These are phyloP conservation scores for Nitzschia putrida DNA, from an alignment of 108 stramenopile species.

Conservation along the genomic window DNA sequence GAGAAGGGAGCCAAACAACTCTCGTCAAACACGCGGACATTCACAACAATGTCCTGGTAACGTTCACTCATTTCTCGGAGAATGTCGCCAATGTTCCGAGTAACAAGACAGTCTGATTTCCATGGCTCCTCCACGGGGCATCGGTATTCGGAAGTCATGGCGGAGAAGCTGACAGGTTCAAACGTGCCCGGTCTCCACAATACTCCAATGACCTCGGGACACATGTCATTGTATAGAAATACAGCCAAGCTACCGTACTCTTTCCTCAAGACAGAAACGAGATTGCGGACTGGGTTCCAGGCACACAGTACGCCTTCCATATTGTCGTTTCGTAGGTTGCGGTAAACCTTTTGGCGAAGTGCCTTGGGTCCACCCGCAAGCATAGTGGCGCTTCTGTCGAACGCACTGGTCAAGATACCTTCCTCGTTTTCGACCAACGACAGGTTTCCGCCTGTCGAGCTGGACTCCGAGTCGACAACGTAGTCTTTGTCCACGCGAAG, in stretches of 20 bases:
- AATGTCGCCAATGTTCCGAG: constrained; percentile 64
- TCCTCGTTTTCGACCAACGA: constrained; percentile 2
- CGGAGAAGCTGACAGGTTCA: constrained; percentile 58
- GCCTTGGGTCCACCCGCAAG: constrained; percentile 61
- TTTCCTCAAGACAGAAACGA: constrained; percentile 53
- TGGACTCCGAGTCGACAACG: constrained; percentile 63
- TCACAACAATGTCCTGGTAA: constrained; percentile 48
- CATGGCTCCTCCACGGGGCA: constrained; percentile 57
- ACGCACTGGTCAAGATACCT: constrained; percentile 47
- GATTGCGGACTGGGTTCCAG: constrained; percentile 69
- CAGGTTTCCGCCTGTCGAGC: constrained; percentile 55
- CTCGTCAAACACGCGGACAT: constrained; percentile 24
- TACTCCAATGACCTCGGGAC: constrained; percentile 78
- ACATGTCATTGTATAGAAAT: constrained; percentile 80
- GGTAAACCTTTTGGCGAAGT: constrained; percentile 66
- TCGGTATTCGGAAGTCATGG: constrained; percentile 64
- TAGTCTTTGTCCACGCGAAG: constrained; percentile 66
- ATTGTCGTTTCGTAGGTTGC: constrained; percentile 54
- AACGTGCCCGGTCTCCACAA: constrained; percentile 76
- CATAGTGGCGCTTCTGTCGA: constrained; percentile 57
- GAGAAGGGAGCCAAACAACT: constrained; percentile 8
- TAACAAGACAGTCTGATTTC: constrained; percentile 63
- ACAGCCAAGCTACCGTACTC: constrained; percentile 65
- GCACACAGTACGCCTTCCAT: constrained; percentile 35
- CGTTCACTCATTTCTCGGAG: constrained; percentile 54